These are phyloP conservation scores for Hypoxylon sp. DNA, from an alignment of 2,329 filamentous ascomycete species.

Conservation along the genomic window DNA sequence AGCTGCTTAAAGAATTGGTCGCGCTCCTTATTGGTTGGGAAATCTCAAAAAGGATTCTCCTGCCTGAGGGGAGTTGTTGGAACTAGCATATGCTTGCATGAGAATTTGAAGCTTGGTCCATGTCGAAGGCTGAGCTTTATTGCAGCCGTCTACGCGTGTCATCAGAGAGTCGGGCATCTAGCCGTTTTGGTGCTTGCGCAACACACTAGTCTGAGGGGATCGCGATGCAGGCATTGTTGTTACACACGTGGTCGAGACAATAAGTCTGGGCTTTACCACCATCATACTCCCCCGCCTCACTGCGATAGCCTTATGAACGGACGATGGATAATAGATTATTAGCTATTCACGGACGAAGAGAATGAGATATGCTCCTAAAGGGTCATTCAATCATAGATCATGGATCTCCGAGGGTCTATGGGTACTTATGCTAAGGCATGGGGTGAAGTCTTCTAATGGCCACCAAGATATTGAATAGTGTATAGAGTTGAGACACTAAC, in stretches of 20 bases:
- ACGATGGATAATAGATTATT: neutral
- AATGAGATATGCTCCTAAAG: no score
- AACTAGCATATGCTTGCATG: neutral
- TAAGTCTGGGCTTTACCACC: constrained; percentile 15
- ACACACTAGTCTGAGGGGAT: constrained; percentile 14
- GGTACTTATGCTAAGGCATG: no score
- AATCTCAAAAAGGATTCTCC: no score
- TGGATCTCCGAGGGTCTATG: no score
- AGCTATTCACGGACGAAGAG: no score
- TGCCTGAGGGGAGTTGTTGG: neutral
- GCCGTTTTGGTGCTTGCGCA: constrained; percentile 6
- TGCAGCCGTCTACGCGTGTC: constrained; percentile 10
- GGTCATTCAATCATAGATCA: no score
- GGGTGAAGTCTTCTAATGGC: no score
- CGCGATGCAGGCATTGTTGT: neutral
- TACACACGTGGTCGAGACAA: constrained; percentile 30
- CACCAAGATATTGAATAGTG: no score
- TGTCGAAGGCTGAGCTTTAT: constrained; percentile 2
- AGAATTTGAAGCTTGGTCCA: neutral
- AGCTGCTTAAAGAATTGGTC: no score
- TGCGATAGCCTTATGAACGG: neutral
- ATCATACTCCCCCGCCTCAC: constrained; percentile 6
- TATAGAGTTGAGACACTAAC: neutral
- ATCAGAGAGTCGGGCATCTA: constrained; percentile 20
- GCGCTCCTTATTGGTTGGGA: no score